phyloP scores from a whole-genome alignment of 768 basidiomycete species.

The Termitomyces sp. region DNA sequence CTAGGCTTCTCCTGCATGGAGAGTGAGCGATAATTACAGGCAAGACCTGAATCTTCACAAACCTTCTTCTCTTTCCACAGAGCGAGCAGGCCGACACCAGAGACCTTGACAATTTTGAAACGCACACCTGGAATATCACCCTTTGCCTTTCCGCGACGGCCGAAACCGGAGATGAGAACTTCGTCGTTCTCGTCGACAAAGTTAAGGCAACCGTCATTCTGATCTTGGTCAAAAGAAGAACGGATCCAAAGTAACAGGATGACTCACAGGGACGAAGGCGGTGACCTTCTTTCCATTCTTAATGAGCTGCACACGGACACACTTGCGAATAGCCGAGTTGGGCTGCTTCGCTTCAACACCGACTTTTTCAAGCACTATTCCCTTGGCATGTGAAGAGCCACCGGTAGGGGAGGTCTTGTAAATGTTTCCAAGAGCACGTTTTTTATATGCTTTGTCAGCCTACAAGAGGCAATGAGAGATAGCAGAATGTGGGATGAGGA shows the following conservation, averaged over 20 bases:
- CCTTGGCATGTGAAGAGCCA: constrained; percentile 99
- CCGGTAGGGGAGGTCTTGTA: constrained; percentile 99
- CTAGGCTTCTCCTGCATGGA: constrained; percentile 66
- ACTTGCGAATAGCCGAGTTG: constrained; percentile 99
- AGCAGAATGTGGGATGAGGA: neutral
- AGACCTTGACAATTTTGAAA: constrained; percentile 99
- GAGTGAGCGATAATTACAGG: neutral
- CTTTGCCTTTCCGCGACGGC: constrained; percentile 99
- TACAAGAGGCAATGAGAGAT: constrained; percentile 21
- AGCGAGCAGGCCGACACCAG: constrained; percentile 96
- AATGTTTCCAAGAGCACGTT: constrained; percentile 97
- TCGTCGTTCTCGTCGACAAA: constrained; percentile 99
- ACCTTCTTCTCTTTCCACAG: constrained; percentile 99
- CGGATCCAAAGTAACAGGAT: neutral
- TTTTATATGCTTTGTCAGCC: constrained; percentile 99
- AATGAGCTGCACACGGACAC: constrained; percentile 99
- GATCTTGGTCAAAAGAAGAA: constrained; percentile 4
- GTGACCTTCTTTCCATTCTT: constrained; percentile 99
- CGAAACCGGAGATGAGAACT: constrained; percentile 99
- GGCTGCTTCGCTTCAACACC: constrained; percentile 99
- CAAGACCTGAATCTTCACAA: constrained; percentile 17
- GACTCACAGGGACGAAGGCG: constrained; percentile 93
- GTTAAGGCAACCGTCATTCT: constrained; percentile 98
- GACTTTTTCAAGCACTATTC: constrained; percentile 99
- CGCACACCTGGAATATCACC: constrained; percentile 99